A percentile compares a stretch with the other conserved stretches of the same genome.
Evolutionary conservation across 2,329 filamentous ascomycete species (phyloP).

Genomic region (Lasiodiplodia sp.): DNA sequence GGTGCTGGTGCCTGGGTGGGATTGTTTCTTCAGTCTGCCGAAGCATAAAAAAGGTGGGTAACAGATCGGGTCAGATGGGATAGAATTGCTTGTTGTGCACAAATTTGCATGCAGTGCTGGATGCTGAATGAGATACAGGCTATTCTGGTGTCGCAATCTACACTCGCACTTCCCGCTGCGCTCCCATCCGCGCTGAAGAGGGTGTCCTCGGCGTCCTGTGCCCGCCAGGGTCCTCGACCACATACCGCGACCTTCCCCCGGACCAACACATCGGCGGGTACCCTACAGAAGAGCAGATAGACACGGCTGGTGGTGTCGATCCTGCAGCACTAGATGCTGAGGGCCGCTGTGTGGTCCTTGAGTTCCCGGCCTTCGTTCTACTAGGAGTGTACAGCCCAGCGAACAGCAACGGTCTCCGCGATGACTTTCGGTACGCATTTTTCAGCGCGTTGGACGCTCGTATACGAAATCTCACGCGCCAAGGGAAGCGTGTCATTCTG

Average conservation of each 20-base stretch:
- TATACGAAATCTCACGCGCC: conserved; percentile 79
- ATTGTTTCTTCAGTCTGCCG: conserved; percentile 93
- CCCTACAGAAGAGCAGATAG: conserved; percentile 72
- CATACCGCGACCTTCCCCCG: conserved; percentile 76
- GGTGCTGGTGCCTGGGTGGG: conserved; percentile 94
- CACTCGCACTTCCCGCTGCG: conserved; percentile 84
- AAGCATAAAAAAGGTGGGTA: conserved; percentile 84
- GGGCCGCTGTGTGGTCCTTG: conserved; percentile 87
- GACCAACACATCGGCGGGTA: conserved; percentile 89
- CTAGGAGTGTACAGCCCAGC: conserved; percentile 93
- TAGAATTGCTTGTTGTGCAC: background rate
- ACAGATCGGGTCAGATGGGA: conserved; percentile 1
- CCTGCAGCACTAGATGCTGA: conserved; percentile 82
- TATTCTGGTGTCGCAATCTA: conserved; percentile 97
- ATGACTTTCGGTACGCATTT: conserved; percentile 83
- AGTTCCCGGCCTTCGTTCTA: conserved; percentile 94
- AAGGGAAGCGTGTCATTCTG: conserved; percentile 85
- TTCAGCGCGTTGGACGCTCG: conserved; percentile 80
- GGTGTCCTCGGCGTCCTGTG: conserved; percentile 85
- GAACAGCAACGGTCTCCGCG: conserved; percentile 81
- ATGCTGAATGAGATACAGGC: conserved; percentile 60
- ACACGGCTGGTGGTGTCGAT: conserved; percentile 65
- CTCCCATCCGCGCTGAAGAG: conserved; percentile 89
- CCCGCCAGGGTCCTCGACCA: conserved; percentile 67
- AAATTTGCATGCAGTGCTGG: background rate